A percentile compares a stretch with the other conserved stretches of the same genome.
Evolutionary conservation across 345 rosid species (phyloP).

Genomic region (Salix suchowensis): DNA sequence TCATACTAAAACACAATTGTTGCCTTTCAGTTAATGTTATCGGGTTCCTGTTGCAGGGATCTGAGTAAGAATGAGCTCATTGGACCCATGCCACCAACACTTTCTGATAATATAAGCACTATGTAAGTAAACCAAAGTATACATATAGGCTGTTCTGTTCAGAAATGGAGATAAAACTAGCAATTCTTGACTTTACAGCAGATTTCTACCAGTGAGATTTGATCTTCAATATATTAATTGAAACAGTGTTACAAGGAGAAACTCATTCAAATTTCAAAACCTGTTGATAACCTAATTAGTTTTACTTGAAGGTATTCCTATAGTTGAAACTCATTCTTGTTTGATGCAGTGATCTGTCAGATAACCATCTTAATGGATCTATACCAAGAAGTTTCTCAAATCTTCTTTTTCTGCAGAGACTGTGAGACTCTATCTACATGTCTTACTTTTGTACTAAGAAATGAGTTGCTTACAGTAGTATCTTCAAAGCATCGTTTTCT

Average conservation of each 20-base stretch:
- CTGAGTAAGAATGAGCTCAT: constrained; percentile 62
- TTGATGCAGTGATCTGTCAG: constrained; percentile 60
- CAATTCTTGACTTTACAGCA: no score
- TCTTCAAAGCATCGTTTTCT: no score
- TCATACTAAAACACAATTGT: not conserved
- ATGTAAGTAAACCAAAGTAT: constrained; percentile 40
- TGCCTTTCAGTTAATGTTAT: not conserved
- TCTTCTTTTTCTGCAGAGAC: constrained; percentile 67
- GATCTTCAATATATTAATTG: not conserved
- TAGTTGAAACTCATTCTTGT: constrained; percentile 12
- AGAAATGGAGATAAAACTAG: no score
- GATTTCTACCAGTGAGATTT: no score
- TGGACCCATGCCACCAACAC: constrained; percentile 62
- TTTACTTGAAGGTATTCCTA: not conserved
- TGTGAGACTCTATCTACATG: constrained; percentile 44
- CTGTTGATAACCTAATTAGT: not conserved
- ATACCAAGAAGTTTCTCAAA: constrained; percentile 63
- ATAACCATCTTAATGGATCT: constrained; percentile 63
- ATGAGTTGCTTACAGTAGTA: no score
- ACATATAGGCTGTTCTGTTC: no score
- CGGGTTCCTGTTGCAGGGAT: constrained; percentile 54
- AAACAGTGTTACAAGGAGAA: not conserved
- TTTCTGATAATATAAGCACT: constrained; percentile 58
- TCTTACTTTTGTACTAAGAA: not conserved
- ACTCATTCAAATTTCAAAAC: not conserved